These are phyloP conservation scores for Phaeosphaeria sp. DNA, from an alignment of 2,329 filamentous ascomycete genomes.

Conservation along the genomic window DNA sequence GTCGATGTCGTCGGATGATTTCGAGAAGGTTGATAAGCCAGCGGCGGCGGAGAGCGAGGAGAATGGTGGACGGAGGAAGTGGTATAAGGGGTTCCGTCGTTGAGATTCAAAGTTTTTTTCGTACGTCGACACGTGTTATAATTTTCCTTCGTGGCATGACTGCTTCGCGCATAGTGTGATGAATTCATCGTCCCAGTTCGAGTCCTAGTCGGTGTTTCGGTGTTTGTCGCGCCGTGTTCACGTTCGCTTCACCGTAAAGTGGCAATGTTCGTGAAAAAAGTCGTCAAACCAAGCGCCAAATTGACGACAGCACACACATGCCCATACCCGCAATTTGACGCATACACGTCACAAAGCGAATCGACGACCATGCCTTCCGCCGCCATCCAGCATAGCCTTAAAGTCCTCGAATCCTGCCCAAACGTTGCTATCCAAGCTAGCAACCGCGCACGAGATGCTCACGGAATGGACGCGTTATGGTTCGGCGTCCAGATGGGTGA, in stretches of 20 bases:
- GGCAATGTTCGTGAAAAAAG: no score
- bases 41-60: background rate
- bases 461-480: background rate
- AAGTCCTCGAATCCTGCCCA: background rate
- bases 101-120: background rate
- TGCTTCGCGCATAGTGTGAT: no score
- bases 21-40: slow-evolving; percentile 8
- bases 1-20: slow-evolving; percentile 1
- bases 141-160: no score
- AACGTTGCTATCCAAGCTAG: background rate
- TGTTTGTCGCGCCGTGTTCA: background rate
- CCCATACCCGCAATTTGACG: no score
- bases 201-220: background rate
- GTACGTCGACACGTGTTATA: background rate
- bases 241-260: background rate
- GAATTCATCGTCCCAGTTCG: no score
- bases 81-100: slow-evolving; percentile 19
- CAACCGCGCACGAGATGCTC: background rate
- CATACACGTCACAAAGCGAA: no score
- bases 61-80: slow-evolving; percentile 14
- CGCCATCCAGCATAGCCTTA: background rate
- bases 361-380: background rate
- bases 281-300: no score
- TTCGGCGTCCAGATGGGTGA: background rate
- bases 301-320: no score